Conservation (phyloP, 1,284 basidiomycete genomes). For the Phellinidium pouzarii region DNA sequence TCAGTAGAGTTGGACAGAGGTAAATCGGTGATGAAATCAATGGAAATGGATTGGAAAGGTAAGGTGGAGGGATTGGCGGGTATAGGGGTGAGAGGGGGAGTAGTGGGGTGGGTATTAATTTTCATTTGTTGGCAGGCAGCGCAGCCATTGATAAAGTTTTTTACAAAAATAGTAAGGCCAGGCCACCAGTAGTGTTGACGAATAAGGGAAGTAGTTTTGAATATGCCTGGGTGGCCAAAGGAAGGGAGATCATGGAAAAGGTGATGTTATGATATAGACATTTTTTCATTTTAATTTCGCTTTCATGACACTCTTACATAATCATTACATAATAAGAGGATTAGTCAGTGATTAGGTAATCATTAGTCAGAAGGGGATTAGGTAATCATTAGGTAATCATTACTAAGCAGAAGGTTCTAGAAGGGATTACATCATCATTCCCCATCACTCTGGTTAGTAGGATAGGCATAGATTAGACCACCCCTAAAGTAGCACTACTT, state of each 20-base stretch:
- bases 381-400: too few species aligned
- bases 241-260: slow-evolving; percentile 29
- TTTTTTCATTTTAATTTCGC: too few species aligned
- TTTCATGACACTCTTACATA: too few species aligned
- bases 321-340: too few species aligned
- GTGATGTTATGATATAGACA: too few species aligned
- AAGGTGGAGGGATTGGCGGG: not conserved
- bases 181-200: slow-evolving; percentile 40
- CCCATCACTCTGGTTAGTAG: too few species aligned
- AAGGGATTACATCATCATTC: too few species aligned
- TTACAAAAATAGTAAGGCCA: slow-evolving; percentile 25
- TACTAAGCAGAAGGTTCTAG: too few species aligned
- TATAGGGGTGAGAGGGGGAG: slow-evolving; percentile 6
- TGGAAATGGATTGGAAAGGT: slow-evolving; percentile 22
- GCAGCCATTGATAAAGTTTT: slow-evolving; percentile 34
- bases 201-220: slow-evolving; percentile 33
- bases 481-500: too few species aligned
- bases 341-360: too few species aligned
- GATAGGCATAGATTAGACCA: too few species aligned
- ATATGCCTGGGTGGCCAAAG: slow-evolving; percentile 36
- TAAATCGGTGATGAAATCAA: slow-evolving; percentile 31
- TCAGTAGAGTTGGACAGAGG: not conserved
- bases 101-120: slow-evolving; percentile 15
- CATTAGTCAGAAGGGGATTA: too few species aligned
- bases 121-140: slow-evolving; percentile 34